These are phyloP conservation scores for Tricharina praecox DNA, from an alignment of 495 filamentous ascomycete genomes.

Conservation along the genomic window DNA sequence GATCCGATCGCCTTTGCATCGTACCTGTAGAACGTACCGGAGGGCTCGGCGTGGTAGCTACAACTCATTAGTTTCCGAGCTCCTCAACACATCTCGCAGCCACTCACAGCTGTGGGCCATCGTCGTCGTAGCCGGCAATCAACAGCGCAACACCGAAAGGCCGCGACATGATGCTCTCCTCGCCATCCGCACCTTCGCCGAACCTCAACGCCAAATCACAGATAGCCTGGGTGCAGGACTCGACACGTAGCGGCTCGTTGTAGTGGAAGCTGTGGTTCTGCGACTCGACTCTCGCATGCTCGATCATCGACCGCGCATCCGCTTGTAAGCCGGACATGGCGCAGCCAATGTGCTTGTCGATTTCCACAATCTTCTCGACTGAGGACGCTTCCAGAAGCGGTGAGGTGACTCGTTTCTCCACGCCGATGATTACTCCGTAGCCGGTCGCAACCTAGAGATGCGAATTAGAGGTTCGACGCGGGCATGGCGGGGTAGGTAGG, in stretches of 20 bases:
- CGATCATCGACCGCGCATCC: conserved; percentile 87
- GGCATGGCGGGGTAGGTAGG: conserved; percentile 20
- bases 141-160: conserved; percentile 93
- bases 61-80: conserved; percentile 7
- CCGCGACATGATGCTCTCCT: conserved; percentile 94
- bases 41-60: conserved; percentile 92
- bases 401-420: conserved; percentile 97
- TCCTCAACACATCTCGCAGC: too few relatives aligned
- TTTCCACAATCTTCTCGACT: conserved; percentile 98
- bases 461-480: neutral
- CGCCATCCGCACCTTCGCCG: conserved; percentile 90
- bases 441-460: conserved; percentile 59
- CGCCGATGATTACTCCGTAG: conserved; percentile 84
- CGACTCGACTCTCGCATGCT: conserved; percentile 93
- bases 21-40: conserved; percentile 95
- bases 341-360: conserved; percentile 95
- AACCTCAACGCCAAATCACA: conserved; percentile 93
- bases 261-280: conserved; percentile 96
- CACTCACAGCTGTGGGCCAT: conserved; percentile 72
- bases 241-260: conserved; percentile 79
- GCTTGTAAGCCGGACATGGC: conserved; percentile 97
- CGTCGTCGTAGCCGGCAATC: conserved; percentile 93
- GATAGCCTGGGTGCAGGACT: conserved; percentile 97
- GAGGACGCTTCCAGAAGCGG: conserved; percentile 91
- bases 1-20: conserved; percentile 97